Conservation (phyloP, 148 eudicot genomes). For the Salicornia ramosissima region DNA sequence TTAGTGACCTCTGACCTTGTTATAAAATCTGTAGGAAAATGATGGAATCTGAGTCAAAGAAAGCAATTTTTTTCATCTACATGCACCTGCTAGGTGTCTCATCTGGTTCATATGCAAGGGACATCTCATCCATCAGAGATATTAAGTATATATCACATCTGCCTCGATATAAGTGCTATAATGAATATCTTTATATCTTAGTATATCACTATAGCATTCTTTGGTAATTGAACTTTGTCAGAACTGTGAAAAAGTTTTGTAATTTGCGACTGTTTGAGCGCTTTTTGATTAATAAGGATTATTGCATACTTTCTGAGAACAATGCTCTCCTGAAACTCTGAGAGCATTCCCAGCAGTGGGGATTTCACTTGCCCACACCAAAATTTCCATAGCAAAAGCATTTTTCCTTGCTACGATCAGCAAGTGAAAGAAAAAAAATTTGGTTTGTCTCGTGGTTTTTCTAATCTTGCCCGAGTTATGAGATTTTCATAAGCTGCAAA, state of each 20-base stretch:
- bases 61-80: conserved; percentile 53
- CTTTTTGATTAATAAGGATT: neutral
- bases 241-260: neutral
- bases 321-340: neutral
- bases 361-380: too few relatives aligned
- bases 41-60: conserved; percentile 59
- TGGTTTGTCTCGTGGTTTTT: too few relatives aligned
- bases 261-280: neutral
- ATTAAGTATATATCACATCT: neutral
- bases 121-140: conserved; percentile 62
- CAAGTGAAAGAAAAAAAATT: too few relatives aligned
- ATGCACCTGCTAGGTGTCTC: conserved; percentile 67
- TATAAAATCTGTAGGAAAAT: conserved; percentile 47
- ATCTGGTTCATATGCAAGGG: conserved; percentile 88
- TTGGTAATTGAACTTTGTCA: neutral
- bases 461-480: too few relatives aligned
- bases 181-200: neutral
- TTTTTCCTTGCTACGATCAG: too few relatives aligned
- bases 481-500: too few relatives aligned
- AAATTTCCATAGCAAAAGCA: too few relatives aligned
- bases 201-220: neutral
- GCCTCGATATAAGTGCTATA: neutral
- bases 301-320: neutral
- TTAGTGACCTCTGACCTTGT: conserved; percentile 1
- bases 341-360: too few relatives aligned